Base-by-base conservation (phyloP, 2,329 filamentous ascomycete genomes). In the Nemania sp. region DNA sequence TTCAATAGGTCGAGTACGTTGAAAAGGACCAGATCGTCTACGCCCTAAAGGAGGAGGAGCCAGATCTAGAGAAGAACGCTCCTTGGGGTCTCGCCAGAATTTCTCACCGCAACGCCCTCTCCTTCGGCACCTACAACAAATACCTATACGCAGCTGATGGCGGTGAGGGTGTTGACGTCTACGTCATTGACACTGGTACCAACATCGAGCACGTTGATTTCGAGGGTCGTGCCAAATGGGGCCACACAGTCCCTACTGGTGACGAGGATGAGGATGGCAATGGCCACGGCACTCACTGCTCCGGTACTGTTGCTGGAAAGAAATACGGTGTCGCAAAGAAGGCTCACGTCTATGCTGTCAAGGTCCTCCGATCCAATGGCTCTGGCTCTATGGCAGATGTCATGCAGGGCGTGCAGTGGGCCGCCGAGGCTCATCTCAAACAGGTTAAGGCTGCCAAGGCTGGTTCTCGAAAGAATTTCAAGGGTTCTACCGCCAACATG, bases 271-370 rank as follows among this genome's bases (percentile, higher is more conserved):
- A 89, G 75, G 96, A 99, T 84, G 96, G 96, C 81, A 99, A 99
- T 77, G 96, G 96, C 70, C 96, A 99, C 86, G 96, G 96, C 77
- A 99, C 96, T 78, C 96, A 99, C 88, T 99, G 96, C 90, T 98
- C 96, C 72, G 96, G 96, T 76, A 99, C 97, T 71, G 91, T 99
- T 77, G 96, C 93, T 73, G 96, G 97, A 80, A 97, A 96, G 90
- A 98, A 97, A 87, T 99, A 97, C 80, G 96, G 96, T 89, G 96
- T 99, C 72, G 95, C 96, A 81, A 99, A 99, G 91, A 98, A 98
- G 89, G 96, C 97, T 79, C 90, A 93, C 76, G 87, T 99, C 81
- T 94, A 97, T 79, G 96, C 96, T 73, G 94, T 99, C 87, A 99
- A 99, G 91, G 96, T 99, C 47, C 92, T 99, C 76, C 90, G 92